These are phyloP conservation scores for Boletus rufocinnamomeus DNA, from an alignment of 768 basidiomycete species.

Conservation along the genomic window DNA sequence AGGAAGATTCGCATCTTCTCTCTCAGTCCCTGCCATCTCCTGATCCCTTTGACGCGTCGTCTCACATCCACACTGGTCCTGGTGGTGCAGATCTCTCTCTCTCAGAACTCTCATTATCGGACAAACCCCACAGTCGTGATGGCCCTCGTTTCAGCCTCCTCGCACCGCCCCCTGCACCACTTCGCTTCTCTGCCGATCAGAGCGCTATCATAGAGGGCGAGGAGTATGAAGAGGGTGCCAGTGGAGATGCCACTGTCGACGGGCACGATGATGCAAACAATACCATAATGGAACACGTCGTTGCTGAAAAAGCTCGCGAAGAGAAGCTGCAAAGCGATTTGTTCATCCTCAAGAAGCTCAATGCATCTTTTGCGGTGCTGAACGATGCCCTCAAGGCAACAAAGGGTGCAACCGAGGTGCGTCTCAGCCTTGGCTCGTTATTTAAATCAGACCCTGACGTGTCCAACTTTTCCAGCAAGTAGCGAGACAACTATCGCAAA, in stretches of 20 bases:
- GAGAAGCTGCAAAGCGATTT: constrained; percentile 77
- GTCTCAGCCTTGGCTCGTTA: constrained; percentile 16
- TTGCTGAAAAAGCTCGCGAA: constrained; percentile 49
- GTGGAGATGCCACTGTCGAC: constrained; percentile 10
- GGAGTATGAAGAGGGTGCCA: constrained; percentile 24
- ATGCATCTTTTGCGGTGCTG: constrained; percentile 65
- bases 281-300: constrained; percentile 27
- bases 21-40: constrained; percentile 47
- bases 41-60: constrained; percentile 33
- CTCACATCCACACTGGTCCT: constrained; percentile 40
- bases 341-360: constrained; percentile 71
- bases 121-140: constrained; percentile 33
- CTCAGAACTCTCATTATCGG: constrained; percentile 53
- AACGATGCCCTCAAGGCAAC: constrained; percentile 67
- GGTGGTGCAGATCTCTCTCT: constrained; percentile 56
- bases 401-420: constrained; percentile 70
- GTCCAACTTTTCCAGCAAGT: constrained; percentile 48
- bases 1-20: constrained; percentile 43
- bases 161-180: constrained; percentile 27
- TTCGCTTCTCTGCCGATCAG: constrained; percentile 25
- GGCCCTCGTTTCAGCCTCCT: constrained; percentile 37
- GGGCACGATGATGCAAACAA: constrained; percentile 21
- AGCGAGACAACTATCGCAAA: constrained; percentile 65
- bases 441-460: neutral
- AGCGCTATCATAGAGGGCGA: constrained; percentile 29